phyloP scores from a whole-genome alignment of 371 early-diverging fungal genomes.

The Apophysomyces variabilis region DNA sequence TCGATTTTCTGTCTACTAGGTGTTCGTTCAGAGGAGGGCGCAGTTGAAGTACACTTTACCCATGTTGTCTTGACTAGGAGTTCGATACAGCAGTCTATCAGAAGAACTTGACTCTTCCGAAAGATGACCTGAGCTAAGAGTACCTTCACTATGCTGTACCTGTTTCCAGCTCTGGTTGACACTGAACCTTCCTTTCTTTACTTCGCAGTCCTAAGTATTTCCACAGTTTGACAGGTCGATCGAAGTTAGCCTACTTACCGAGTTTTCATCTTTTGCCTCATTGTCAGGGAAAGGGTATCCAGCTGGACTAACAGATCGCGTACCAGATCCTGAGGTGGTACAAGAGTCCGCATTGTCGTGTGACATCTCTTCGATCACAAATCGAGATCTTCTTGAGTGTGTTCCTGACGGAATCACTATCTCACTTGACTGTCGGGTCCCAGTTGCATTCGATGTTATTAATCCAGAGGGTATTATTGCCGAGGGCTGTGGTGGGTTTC shows the following conservation, averaged over 20 bases:
- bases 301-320: constrained; percentile 16
- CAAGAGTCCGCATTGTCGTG: constrained; percentile 9
- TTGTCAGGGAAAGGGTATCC: constrained; percentile 9
- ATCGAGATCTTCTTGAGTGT: constrained; percentile 50
- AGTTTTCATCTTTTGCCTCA: constrained; percentile 15
- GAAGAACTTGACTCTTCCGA: constrained; percentile 6
- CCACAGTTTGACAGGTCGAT: neutral
- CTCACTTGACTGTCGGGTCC: constrained; percentile 12
- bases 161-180: constrained; percentile 41
- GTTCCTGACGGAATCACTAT: neutral
- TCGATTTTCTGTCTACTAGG: constrained; percentile 25
- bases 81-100: constrained; percentile 10
- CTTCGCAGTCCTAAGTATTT: constrained; percentile 32
- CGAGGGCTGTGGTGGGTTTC: constrained; percentile 22
- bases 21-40: neutral
- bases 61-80: constrained; percentile 21
- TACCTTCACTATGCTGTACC: neutral
- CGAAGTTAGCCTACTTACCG: constrained; percentile 6
- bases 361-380: constrained; percentile 58
- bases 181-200: constrained; percentile 67
- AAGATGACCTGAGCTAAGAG: constrained; percentile 1
- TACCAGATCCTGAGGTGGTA: constrained; percentile 11
- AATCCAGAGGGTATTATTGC: neutral
- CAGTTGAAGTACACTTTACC: constrained; percentile 4
- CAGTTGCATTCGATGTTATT: constrained; percentile 1